Evolutionary conservation across 2,329 filamentous ascomycete species (phyloP).

Genomic region (Rachicladosporium sp.): DNA sequence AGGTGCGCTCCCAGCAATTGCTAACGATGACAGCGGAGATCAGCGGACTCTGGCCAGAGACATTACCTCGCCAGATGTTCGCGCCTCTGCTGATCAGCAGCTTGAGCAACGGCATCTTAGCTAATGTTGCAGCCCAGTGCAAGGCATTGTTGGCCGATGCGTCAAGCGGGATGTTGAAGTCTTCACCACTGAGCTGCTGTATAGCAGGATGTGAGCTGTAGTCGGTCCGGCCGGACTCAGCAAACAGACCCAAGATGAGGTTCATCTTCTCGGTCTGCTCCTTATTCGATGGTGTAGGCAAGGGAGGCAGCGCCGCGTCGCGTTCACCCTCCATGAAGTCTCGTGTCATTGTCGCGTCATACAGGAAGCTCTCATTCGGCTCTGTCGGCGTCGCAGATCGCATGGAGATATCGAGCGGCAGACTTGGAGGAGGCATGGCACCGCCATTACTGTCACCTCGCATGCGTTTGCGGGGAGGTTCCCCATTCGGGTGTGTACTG

Average conservation of each 20-base stretch:
- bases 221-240: conserved; percentile 50
- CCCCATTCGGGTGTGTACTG: conserved; percentile 45
- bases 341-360: conserved; percentile 33
- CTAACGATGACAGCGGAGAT: conserved; percentile 89
- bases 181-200: conserved; percentile 58
- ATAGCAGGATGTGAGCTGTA: conserved; percentile 66
- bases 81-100: conserved; percentile 74
- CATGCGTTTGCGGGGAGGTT: conserved; percentile 72
- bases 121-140: conserved; percentile 91
- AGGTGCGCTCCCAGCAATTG: conserved; percentile 83
- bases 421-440: conserved; percentile 17
- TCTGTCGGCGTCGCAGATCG: conserved; percentile 60
- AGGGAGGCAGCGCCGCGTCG: conserved; percentile 50
- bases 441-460: conserved; percentile 32
- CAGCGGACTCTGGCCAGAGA: conserved; percentile 78
- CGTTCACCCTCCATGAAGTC: conserved; percentile 35
- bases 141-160: conserved; percentile 78
- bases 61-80: conserved; percentile 77
- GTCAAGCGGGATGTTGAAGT: conserved; percentile 89
- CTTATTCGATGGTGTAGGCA: conserved; percentile 46
- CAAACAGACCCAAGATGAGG: conserved; percentile 64
- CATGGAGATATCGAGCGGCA: conserved; percentile 43
- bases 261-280: conserved; percentile 70
- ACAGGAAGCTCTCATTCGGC: conserved; percentile 66
- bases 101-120: conserved; percentile 68